A percentile compares a stretch with the other conserved stretches of the same genome.
These are phyloP conservation scores for Candida insectorum DNA, from an alignment of 805 yeast species.

Conservation along the genomic window DNA sequence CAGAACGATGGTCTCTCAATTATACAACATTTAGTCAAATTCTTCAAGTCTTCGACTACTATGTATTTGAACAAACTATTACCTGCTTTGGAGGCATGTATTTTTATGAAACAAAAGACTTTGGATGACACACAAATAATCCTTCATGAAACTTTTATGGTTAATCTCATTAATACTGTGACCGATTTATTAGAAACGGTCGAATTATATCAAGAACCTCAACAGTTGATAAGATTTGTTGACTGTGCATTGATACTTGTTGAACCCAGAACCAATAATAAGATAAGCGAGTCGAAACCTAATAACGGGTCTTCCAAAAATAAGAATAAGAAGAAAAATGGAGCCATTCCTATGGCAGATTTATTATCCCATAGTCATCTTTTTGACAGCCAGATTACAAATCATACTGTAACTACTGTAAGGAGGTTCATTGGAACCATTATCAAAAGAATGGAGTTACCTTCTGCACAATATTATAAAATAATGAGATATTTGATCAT, in stretches of 20 bases:
- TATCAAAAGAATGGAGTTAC: conserved; percentile 47
- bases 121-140: conserved; percentile 30
- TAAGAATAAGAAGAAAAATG: conserved; percentile 40
- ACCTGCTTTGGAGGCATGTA: conserved; percentile 51
- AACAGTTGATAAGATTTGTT: conserved; percentile 52
- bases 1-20: conserved; percentile 46
- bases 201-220: conserved; percentile 44
- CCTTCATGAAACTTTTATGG: conserved; percentile 36
- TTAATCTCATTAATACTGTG: conserved; percentile 31
- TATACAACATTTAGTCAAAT: conserved; percentile 30
- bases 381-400: conserved; percentile 44
- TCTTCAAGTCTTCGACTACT: conserved; percentile 35
- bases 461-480: conserved; percentile 61
- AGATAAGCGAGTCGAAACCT: background rate
- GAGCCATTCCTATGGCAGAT: conserved; percentile 59
- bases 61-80: conserved; percentile 52
- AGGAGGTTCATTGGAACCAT: conserved; percentile 48
- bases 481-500: conserved; percentile 40
- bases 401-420: conserved; percentile 28
- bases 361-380: conserved; percentile 61
- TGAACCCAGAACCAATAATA: conserved; percentile 29
- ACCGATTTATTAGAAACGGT: conserved; percentile 29
- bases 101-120: conserved; percentile 48
- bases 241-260: conserved; percentile 49
- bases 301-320: conserved; percentile 13